phyloP scores from a whole-genome alignment of 768 basidiomycete species.

The Pisolithus albus region DNA sequence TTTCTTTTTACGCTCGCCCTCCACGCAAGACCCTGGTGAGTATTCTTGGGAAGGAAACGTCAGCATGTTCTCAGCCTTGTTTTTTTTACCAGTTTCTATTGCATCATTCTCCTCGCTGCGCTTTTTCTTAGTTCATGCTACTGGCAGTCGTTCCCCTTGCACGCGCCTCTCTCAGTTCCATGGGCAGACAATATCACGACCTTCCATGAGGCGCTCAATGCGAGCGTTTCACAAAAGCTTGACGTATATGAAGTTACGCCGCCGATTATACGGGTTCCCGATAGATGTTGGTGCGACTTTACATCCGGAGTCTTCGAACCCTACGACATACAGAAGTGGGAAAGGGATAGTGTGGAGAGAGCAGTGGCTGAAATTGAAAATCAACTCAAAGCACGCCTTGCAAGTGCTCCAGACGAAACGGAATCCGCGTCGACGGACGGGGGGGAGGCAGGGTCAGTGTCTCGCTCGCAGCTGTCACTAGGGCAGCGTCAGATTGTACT shows the following conservation, averaged over 20 bases:
- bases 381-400: slow-evolving; percentile 20
- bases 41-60: slow-evolving; percentile 4
- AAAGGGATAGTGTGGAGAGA: slow-evolving; percentile 52
- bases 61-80: neutral
- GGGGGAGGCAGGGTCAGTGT: slow-evolving; percentile 12
- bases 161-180: slow-evolving; percentile 53
- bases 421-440: slow-evolving; percentile 23
- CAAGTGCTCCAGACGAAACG: slow-evolving; percentile 18
- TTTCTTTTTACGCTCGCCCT: slow-evolving; percentile 72
- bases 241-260: slow-evolving; percentile 37
- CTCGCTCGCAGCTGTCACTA: neutral
- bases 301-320: slow-evolving; percentile 65
- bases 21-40: slow-evolving; percentile 81
- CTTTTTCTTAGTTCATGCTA: slow-evolving; percentile 84
- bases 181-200: slow-evolving; percentile 70
- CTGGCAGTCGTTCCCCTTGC: slow-evolving; percentile 75
- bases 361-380: slow-evolving; percentile 32
- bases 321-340: slow-evolving; percentile 73
- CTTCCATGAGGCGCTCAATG: slow-evolving; percentile 58
- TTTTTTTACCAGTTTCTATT: slow-evolving; percentile 62
- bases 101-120: slow-evolving; percentile 75
- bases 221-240: slow-evolving; percentile 37
- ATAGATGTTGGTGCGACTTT: slow-evolving; percentile 86
- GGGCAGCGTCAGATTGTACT: neutral
- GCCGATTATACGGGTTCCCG: slow-evolving; percentile 55